Evolutionary conservation across 1,284 basidiomycete species (phyloP).

Genomic region (Austroboletus niveus): DNA sequence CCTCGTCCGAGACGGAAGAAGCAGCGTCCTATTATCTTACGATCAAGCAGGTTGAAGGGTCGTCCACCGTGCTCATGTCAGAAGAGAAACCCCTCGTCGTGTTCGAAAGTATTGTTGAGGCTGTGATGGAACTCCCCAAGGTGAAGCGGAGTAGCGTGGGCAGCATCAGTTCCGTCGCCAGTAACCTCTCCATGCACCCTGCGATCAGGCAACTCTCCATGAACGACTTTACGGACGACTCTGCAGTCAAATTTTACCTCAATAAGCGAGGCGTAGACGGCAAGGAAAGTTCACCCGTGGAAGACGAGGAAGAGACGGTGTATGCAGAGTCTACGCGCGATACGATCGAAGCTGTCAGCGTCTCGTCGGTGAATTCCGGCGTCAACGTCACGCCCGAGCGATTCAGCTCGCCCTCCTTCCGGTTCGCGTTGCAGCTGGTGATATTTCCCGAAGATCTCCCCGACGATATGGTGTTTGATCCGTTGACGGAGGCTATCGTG

Average conservation of each 20-base stretch:
- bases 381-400: constrained; percentile 62
- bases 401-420: constrained; percentile 75
- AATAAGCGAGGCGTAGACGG: constrained; percentile 54
- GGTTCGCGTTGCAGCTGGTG: constrained; percentile 84
- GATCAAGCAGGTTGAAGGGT: constrained; percentile 87
- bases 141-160: constrained; percentile 92
- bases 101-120: constrained; percentile 82
- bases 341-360: constrained; percentile 35
- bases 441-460: constrained; percentile 90
- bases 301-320: constrained; percentile 49
- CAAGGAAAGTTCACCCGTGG: constrained; percentile 29
- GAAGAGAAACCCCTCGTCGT: constrained; percentile 82
- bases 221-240: constrained; percentile 98
- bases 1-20: constrained; percentile 55
- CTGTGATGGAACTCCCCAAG: constrained; percentile 75
- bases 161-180: constrained; percentile 88
- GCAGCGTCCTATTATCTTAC: constrained; percentile 80
- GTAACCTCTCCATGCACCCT: constrained; percentile 89
- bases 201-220: constrained; percentile 90
- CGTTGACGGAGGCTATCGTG: constrained; percentile 86
- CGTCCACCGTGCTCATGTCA: constrained; percentile 68
- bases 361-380: constrained; percentile 42
- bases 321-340: constrained; percentile 38
- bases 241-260: constrained; percentile 94
- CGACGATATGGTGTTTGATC: constrained; percentile 91